Percentiles rank a stretch among this genome's conserved stretches.
Conservation (phyloP, 192 early-diverging fungal genomes). For the Coemansia sp. region DNA sequence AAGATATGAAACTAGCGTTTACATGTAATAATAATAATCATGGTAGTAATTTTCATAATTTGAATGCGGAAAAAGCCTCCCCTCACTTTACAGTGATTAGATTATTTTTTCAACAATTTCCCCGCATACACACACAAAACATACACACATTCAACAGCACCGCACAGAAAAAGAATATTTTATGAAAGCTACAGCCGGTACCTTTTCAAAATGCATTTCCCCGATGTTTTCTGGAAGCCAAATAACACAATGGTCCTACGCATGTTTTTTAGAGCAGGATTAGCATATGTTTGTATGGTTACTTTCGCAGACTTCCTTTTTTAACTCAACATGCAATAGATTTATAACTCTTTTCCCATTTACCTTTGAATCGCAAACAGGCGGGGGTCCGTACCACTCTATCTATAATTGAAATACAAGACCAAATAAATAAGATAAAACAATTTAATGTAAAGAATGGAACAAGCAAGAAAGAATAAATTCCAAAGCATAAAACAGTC, state of each 20-base stretch:
- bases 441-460: background rate
- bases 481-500: background rate
- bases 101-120: background rate
- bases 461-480: background rate
- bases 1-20: conserved; percentile 1
- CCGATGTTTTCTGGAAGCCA: conserved; percentile 9
- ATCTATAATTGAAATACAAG: conserved; percentile 9
- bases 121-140: background rate
- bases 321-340: background rate
- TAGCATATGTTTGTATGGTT: background rate
- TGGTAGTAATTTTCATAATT: background rate
- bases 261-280: background rate
- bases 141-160: background rate
- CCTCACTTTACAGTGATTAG: background rate
- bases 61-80: background rate
- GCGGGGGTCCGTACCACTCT: conserved; percentile 10
- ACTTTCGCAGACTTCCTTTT: too few relatives aligned
- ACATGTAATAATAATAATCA: background rate
- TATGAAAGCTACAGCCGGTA: background rate
- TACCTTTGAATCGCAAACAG: conserved; percentile 22
- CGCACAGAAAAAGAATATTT: background rate
- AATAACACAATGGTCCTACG: conserved; percentile 9
- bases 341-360: background rate
- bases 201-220: conserved; percentile 49
- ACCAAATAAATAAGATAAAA: background rate